phyloP scores from a whole-genome alignment of 2,329 filamentous ascomycete species.

The Fusarium xyrophilum region DNA sequence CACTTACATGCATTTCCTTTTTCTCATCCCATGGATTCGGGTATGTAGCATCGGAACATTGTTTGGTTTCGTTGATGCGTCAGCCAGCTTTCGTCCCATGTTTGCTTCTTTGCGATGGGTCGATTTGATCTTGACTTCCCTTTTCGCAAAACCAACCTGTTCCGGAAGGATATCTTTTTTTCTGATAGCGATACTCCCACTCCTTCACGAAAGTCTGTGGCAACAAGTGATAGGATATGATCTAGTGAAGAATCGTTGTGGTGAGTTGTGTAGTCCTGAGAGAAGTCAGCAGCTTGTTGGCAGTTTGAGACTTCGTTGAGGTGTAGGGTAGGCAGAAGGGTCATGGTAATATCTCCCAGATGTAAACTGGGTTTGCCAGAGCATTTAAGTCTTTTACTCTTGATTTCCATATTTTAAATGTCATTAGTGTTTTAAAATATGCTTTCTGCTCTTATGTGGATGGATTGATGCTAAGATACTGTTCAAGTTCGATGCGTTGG shows the following conservation, averaged over 20 bases:
- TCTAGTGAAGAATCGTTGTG: neutral
- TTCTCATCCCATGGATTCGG: neutral
- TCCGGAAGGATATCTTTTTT: neutral
- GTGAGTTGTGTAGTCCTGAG: too few relatives aligned
- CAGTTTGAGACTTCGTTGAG: neutral
- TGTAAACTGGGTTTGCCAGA: neutral
- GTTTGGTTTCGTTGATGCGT: slow-evolving; percentile 1
- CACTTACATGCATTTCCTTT: neutral
- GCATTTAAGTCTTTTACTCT: neutral
- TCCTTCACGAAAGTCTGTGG: neutral
- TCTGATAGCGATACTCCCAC: neutral
- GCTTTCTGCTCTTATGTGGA: rapidly evolving
- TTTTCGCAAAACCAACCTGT: neutral
- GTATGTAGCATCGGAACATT: neutral
- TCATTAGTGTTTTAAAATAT: rapidly evolving
- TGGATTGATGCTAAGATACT: neutral
- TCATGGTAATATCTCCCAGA: too few relatives aligned
- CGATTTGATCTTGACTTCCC: neutral
- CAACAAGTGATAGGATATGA: too few relatives aligned
- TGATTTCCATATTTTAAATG: neutral
- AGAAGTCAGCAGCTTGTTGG: neutral
- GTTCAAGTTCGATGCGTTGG: too few relatives aligned
- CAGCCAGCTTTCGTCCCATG: neutral
- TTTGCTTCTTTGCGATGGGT: neutral
- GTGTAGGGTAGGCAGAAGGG: neutral